Evolutionary conservation across 1,139 yeast genomes (phyloP), one percentile per base, ranked within the genome.

Genomic region (Suhomyces maxii): DNA sequence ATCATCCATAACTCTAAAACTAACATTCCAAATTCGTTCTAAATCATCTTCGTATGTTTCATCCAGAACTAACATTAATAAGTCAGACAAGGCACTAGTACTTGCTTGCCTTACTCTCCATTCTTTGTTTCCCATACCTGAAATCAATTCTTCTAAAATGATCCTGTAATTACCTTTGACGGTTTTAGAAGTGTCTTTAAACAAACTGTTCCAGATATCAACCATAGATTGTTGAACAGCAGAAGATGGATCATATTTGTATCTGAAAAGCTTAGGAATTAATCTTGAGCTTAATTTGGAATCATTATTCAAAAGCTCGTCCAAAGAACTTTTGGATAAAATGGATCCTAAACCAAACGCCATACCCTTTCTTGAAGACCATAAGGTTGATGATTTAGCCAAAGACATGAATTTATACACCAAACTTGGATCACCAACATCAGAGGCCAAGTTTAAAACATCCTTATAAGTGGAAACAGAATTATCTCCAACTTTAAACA

Each of bases 41-140:
- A 89, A 63, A 13, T 70, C 61, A 7, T 63, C 58, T 41, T 82
- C 83, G 55, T 86, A 87, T 8, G 63, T 68, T 10, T 76, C 81
- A 37, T 81, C 61, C 1, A 83, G 76, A 32, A 79, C 75, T 7
- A 83, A 77, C 54, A 84, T 88, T 12, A 93, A 66, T 33, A 93
- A 65, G 53, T 89, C 93, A 36, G 80, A 72, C 50, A 90, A 65
- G 0, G 93, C 98, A 2, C 81, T 65, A 0, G 95, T 76, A 63
- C 96, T 84, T 0, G 97, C 97, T 62, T 93, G 96, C 55, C 99
- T 79, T 0, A 86, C 89, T 57, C 98, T 77, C 98, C 98, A 93
- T 64, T 93, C 97, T 50, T 85, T 81, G 52, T 83, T 83, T 1
- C 89, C 86, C 86, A 90, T 85, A 18, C 90, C 80, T 7, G 63